Conservation (phyloP, 768 basidiomycete genomes). For the Hypholoma sublateritium region DNA sequence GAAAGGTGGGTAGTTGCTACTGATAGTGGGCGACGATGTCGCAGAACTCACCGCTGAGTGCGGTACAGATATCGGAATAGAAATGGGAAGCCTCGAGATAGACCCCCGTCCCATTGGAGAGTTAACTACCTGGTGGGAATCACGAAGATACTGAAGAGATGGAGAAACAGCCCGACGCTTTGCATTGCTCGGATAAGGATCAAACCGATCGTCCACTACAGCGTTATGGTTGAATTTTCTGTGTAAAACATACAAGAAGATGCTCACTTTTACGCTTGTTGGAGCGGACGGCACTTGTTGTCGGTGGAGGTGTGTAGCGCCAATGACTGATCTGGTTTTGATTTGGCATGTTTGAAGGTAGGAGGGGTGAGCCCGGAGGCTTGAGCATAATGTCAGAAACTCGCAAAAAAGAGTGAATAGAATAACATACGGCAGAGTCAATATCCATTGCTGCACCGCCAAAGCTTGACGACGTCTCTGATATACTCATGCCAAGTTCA, state of each 20-base stretch:
- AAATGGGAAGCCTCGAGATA: conserved; percentile 54
- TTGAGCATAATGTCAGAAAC: conserved; percentile 22
- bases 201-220: conserved; percentile 80
- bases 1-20: conserved; percentile 46
- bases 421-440: conserved; percentile 56
- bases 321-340: conserved; percentile 55
- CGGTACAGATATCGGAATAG: conserved; percentile 68
- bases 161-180: conserved; percentile 86
- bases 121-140: conserved; percentile 48
- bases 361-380: conserved; percentile 62
- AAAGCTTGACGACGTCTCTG: conserved; percentile 58
- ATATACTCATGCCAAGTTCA: conserved; percentile 54
- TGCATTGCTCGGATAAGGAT: conserved; percentile 75
- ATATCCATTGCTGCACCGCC: conserved; percentile 64
- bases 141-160: conserved; percentile 67
- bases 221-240: neutral
- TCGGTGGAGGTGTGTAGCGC: conserved; percentile 83
- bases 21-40: conserved; percentile 71
- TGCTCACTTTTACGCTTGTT: conserved; percentile 79
- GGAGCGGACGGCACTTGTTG: conserved; percentile 70
- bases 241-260: conserved; percentile 6
- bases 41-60: conserved; percentile 58
- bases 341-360: conserved; percentile 45
- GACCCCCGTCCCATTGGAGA: conserved; percentile 52
- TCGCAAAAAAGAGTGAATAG: conserved; percentile 9